phyloP scores from a whole-genome alignment of 164 flowering plant species.

The Sedum album region DNA sequence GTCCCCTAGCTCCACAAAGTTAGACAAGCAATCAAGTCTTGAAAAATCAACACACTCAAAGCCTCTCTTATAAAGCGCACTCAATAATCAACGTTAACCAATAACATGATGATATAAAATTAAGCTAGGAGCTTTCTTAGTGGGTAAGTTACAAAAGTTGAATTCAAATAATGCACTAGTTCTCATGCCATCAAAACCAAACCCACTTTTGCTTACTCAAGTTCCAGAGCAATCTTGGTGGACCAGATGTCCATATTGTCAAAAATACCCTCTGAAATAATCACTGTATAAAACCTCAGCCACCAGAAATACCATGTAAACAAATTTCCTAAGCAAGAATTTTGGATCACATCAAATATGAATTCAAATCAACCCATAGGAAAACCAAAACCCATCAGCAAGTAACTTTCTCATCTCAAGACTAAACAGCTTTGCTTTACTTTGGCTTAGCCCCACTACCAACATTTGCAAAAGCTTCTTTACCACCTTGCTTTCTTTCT shows the following conservation, averaged over 20 bases:
- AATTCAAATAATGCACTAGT: neutral
- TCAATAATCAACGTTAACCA: neutral
- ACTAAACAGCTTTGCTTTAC: neutral
- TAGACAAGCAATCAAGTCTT: no score
- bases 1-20: no score
- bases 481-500: neutral
- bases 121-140: neutral
- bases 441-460: constrained; percentile 1
- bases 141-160: constrained; percentile 4
- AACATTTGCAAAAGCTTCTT: constrained; percentile 6
- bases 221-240: neutral
- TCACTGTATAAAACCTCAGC: neutral
- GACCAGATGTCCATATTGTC: neutral
- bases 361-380: neutral
- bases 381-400: neutral
- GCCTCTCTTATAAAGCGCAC: neutral
- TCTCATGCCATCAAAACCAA: neutral
- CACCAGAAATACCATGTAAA: neutral
- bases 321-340: neutral
- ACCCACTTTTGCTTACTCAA: constrained; percentile 1
- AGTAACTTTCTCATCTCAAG: constrained; percentile 7
- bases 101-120: neutral
- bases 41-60: no score
- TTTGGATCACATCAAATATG: neutral
- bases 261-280: neutral